These are phyloP conservation scores for Parietaria judaica DNA, from an alignment of 306 rosid species.

Conservation along the genomic window DNA sequence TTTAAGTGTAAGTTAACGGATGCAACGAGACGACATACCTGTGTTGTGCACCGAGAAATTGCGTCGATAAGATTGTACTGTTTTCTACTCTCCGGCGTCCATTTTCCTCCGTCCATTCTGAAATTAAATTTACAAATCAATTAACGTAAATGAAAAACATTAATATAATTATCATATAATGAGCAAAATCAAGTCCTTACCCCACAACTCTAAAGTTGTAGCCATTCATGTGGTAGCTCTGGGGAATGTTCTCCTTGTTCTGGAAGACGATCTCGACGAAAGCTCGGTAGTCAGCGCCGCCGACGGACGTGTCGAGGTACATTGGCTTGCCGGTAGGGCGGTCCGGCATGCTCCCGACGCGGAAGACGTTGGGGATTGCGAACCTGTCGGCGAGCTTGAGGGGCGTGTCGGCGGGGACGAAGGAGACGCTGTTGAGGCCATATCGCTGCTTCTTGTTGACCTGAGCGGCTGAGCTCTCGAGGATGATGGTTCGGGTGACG, in stretches of 20 bases:
- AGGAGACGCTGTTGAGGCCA: slow-evolving; percentile 74
- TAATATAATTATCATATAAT: not conserved
- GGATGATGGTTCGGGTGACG: slow-evolving; percentile 47
- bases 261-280: slow-evolving; percentile 77
- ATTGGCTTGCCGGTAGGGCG: slow-evolving; percentile 37
- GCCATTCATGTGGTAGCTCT: slow-evolving; percentile 81
- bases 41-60: slow-evolving; percentile 68
- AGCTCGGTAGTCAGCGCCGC: slow-evolving; percentile 76
- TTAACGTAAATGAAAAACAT: no score
- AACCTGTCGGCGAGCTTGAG: slow-evolving; percentile 82
- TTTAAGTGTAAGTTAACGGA: no score
- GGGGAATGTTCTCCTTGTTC: slow-evolving; percentile 58
- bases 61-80: slow-evolving; percentile 80
- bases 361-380: slow-evolving; percentile 59
- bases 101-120: slow-evolving; percentile 83
- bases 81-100: slow-evolving; percentile 61
- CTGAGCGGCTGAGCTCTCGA: slow-evolving; percentile 66
- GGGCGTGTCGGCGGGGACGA: slow-evolving; percentile 61
- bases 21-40: slow-evolving; percentile 37
- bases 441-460: slow-evolving; percentile 69
- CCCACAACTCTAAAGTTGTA: slow-evolving; percentile 90
- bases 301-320: slow-evolving; percentile 74
- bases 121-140: no score
- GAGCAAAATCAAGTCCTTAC: slow-evolving; percentile 31
- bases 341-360: slow-evolving; percentile 70